Conservation (phyloP, 2,329 filamentous ascomycete species). For the Verticillium nubilum region DNA sequence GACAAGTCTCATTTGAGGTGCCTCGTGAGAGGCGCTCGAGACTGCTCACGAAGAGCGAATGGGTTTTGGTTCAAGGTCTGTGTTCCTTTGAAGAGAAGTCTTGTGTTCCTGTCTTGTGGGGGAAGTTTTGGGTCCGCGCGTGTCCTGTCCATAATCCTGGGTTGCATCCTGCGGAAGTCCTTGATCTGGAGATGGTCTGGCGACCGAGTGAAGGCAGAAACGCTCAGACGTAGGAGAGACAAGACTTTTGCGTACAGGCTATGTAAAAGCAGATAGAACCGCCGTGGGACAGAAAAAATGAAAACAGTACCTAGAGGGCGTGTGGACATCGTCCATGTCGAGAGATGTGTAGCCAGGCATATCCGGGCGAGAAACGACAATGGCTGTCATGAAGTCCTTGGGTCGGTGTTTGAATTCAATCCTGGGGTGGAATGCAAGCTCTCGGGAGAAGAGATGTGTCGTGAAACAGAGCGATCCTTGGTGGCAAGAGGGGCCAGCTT, state of each 20-base stretch:
- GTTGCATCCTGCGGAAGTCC: constrained; percentile 3
- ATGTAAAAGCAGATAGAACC: constrained; percentile 29
- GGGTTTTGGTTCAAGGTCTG: constrained; percentile 1
- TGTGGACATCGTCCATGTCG: constrained; percentile 55
- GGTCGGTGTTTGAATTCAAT: constrained; percentile 18
- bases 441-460: constrained; percentile 2
- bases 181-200: constrained; percentile 5
- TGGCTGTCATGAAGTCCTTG: constrained; percentile 44
- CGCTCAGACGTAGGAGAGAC: constrained; percentile 17
- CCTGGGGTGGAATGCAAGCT: constrained; percentile 8
- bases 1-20: not conserved
- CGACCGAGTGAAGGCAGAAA: not conserved
- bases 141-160: not conserved
- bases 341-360: constrained; percentile 51
- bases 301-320: constrained; percentile 58
- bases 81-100: constrained; percentile 2
- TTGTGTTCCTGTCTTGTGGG: constrained; percentile 11
- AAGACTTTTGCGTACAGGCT: constrained; percentile 22
- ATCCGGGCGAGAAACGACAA: constrained; percentile 41
- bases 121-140: constrained; percentile 3
- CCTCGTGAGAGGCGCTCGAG: not conserved
- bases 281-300: constrained; percentile 39
- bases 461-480: constrained; percentile 11
- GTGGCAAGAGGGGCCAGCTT: constrained; percentile 10
- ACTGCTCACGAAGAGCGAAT: not conserved